phyloP scores from a whole-genome alignment of 2,329 filamentous ascomycete genomes.

The Microdochium bolleyi region DNA sequence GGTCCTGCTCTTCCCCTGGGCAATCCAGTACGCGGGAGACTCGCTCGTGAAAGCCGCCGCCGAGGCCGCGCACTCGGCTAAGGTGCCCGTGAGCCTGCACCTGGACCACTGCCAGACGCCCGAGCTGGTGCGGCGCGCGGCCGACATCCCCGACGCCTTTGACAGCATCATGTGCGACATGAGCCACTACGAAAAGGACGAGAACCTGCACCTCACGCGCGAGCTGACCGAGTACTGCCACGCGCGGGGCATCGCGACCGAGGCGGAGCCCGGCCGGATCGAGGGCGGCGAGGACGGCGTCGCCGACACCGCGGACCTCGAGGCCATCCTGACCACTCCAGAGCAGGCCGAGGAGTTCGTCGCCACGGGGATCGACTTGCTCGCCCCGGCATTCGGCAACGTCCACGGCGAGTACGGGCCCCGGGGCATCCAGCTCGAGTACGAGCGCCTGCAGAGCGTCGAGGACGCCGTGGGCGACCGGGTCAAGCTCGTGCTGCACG shows the following conservation, averaged over 20 bases:
- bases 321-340: constrained; percentile 48
- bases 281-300: constrained; percentile 61
- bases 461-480: constrained; percentile 32
- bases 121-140: constrained; percentile 52
- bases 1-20: constrained; percentile 70
- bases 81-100: constrained; percentile 54
- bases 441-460: constrained; percentile 23
- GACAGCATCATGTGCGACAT: constrained; percentile 74
- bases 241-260: constrained; percentile 56
- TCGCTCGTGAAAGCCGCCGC: constrained; percentile 47
- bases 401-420: constrained; percentile 61
- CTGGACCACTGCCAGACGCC: constrained; percentile 60
- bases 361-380: constrained; percentile 57
- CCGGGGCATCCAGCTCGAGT: constrained; percentile 26
- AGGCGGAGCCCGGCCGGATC: constrained; percentile 65
- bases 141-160: constrained; percentile 50
- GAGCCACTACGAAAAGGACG: constrained; percentile 63
- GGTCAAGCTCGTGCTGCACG: constrained; percentile 38
- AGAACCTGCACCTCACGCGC: constrained; percentile 57
- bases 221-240: constrained; percentile 58
- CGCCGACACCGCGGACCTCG: constrained; percentile 37
- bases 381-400: constrained; percentile 63
- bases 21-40: constrained; percentile 55
- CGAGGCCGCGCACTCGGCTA: constrained; percentile 45
- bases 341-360: constrained; percentile 59